Percentiles rank a stretch among this genome's conserved stretches.
Evolutionary conservation across 768 basidiomycete species (phyloP).

Genomic region (Mycena haematopus): DNA sequence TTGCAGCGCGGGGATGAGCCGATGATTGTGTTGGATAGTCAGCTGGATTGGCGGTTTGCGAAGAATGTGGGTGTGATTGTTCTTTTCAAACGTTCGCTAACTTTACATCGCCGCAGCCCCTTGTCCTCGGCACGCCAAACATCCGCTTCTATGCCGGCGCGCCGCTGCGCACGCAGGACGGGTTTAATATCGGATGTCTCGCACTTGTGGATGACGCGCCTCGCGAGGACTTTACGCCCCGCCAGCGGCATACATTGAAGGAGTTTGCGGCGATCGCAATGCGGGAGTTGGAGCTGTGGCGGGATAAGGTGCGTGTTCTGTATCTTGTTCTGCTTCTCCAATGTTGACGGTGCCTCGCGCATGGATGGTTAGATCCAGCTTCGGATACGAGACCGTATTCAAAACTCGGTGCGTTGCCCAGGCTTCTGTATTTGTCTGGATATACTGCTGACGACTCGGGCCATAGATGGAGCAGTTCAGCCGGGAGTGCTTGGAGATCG

Average conservation of each 20-base stretch:
- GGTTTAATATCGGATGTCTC: constrained; percentile 88
- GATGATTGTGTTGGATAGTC: constrained; percentile 81
- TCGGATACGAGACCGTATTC: constrained; percentile 88
- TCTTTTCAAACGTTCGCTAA: background rate
- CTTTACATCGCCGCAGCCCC: constrained; percentile 53
- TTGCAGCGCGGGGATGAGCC: constrained; percentile 87
- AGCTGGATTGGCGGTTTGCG: constrained; percentile 86
- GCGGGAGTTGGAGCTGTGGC: constrained; percentile 96
- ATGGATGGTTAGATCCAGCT: constrained; percentile 85
- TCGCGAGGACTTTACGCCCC: constrained; percentile 82
- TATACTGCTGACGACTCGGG: background rate
- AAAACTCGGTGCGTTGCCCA: constrained; percentile 66
- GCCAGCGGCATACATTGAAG: constrained; percentile 90
- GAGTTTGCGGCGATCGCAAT: constrained; percentile 95
- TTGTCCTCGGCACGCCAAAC: constrained; percentile 68
- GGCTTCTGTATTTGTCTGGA: background rate
- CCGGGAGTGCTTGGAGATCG: constrained; percentile 92
- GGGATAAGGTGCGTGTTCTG: constrained; percentile 72
- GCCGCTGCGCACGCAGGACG: constrained; percentile 87
- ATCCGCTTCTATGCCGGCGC: constrained; percentile 93
- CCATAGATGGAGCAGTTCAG: constrained; percentile 92
- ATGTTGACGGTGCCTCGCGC: constrained; percentile 3
- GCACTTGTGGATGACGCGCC: constrained; percentile 87
- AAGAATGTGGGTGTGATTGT: constrained; percentile 67
- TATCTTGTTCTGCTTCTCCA: background rate